Evolutionary conservation across 2,329 filamentous ascomycete species (phyloP).

Genomic region (Colletotrichum lupini): DNA sequence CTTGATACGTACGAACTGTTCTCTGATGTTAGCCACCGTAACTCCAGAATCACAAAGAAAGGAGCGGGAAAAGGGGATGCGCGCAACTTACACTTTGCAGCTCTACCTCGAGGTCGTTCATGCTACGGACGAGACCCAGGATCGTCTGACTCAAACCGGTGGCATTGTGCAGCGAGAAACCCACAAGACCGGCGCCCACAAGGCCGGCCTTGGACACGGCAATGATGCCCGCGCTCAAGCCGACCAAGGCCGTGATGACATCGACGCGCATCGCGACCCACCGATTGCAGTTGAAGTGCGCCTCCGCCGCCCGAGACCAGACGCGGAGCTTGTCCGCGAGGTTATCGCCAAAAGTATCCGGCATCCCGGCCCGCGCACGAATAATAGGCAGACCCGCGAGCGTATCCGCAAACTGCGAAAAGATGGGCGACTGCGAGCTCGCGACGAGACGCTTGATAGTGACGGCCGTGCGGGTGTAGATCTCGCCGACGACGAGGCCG

Average conservation of each 20-base stretch:
- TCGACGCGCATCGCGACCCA: conserved; percentile 68
- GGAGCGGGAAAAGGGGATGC: too few species aligned
- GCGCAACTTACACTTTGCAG: conserved; percentile 62
- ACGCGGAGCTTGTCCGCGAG: conserved; percentile 62
- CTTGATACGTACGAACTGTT: conserved; percentile 59
- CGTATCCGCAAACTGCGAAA: conserved; percentile 66
- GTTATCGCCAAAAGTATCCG: conserved; percentile 56
- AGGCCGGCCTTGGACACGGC: conserved; percentile 59
- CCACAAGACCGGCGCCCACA: conserved; percentile 63
- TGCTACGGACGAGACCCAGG: conserved; percentile 60
- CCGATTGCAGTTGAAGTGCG: conserved; percentile 66
- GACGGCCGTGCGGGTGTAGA: conserved; percentile 62
- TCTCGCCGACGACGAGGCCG: conserved; percentile 58
- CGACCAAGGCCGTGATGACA: conserved; percentile 63
- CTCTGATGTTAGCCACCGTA: background rate
- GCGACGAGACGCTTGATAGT: conserved; percentile 58
- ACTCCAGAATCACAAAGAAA: background rate
- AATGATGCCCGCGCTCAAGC: conserved; percentile 62
- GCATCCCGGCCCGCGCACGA: conserved; percentile 55
- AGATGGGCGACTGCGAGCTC: conserved; percentile 63
- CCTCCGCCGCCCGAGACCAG: conserved; percentile 58
- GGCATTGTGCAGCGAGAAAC: conserved; percentile 67
- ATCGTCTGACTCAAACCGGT: conserved; percentile 65
- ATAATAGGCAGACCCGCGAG: conserved; percentile 62
- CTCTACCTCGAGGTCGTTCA: conserved; percentile 68